These are phyloP conservation scores for Withania somnifera DNA, from an alignment of 305 asterid species.

Conservation along the genomic window DNA sequence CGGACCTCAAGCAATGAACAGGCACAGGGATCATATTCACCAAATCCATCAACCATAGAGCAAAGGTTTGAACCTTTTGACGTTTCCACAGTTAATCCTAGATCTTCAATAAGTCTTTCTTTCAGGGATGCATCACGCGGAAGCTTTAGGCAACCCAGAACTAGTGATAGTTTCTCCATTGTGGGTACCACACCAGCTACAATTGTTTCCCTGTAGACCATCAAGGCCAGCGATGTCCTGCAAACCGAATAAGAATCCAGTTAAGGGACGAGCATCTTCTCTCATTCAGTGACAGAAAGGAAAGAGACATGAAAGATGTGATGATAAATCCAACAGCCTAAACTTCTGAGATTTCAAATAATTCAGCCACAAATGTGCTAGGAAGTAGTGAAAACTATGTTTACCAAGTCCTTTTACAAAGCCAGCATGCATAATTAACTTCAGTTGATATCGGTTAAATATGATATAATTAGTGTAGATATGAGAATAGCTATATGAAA, in stretches of 20 bases:
- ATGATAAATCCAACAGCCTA: neutral
- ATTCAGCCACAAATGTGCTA: neutral
- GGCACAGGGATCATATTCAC: slow-evolving; percentile 95
- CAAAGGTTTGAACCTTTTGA: slow-evolving; percentile 46
- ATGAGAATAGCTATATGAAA: no score
- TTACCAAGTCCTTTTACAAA: neutral
- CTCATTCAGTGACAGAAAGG: neutral
- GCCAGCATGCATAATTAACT: neutral
- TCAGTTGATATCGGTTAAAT: no score
- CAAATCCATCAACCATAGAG: slow-evolving; percentile 86
- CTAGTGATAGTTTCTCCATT: slow-evolving; percentile 64
- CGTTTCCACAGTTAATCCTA: slow-evolving; percentile 35
- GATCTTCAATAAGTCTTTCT: slow-evolving; percentile 66
- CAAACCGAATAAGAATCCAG: slow-evolving; percentile 10
- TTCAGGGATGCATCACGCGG: slow-evolving; percentile 62
- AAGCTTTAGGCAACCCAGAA: slow-evolving; percentile 81
- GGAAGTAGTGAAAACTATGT: neutral
- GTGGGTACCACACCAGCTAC: slow-evolving; percentile 65
- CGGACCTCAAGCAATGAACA: slow-evolving; percentile 83
- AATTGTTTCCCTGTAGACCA: slow-evolving; percentile 78
- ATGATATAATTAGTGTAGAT: no score
- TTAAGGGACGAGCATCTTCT: neutral
- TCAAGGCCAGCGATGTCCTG: slow-evolving; percentile 94
- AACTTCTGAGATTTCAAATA: neutral
- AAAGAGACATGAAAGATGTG: neutral